phyloP scores from a whole-genome alignment of 2,329 filamentous ascomycete genomes.

The Penicillium sp. region DNA sequence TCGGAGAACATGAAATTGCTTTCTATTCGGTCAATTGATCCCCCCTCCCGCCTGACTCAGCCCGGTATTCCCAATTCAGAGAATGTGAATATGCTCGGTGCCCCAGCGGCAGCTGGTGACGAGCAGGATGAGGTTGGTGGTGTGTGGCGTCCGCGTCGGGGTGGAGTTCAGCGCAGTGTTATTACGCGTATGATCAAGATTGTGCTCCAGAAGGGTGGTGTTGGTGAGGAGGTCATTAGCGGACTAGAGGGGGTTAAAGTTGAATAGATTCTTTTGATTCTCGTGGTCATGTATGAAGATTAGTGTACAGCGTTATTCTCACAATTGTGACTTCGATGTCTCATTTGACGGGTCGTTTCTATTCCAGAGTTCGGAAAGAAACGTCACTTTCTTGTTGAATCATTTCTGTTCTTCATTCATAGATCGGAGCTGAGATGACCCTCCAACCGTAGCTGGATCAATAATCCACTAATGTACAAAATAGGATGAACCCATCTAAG shows the following conservation, averaged over 20 bases:
- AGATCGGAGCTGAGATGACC: not conserved
- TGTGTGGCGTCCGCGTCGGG: slow-evolving; percentile 81
- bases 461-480: slow-evolving; percentile 15
- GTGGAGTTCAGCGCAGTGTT: slow-evolving; percentile 72
- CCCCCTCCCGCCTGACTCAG: slow-evolving; percentile 67
- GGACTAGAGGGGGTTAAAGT: slow-evolving; percentile 66
- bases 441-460: slow-evolving; percentile 4
- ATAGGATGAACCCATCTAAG: not conserved
- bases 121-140: slow-evolving; percentile 59
- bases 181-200: slow-evolving; percentile 71
- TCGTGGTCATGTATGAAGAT: not conserved
- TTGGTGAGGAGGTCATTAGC: slow-evolving; percentile 80
- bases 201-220: slow-evolving; percentile 70
- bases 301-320: not conserved
- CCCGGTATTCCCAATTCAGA: slow-evolving; percentile 64
- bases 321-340: not conserved
- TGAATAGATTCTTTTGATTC: slow-evolving; percentile 1
- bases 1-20: slow-evolving; percentile 56
- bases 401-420: slow-evolving; percentile 11
- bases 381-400: not conserved
- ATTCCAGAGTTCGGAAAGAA: slow-evolving; percentile 13
- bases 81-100: slow-evolving; percentile 52
- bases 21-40: slow-evolving; percentile 69
- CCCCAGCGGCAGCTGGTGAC: slow-evolving; percentile 36
- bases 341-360: not conserved